Evolutionary conservation across 306 rosid species (phyloP).

Genomic region (Casuarina glauca): DNA sequence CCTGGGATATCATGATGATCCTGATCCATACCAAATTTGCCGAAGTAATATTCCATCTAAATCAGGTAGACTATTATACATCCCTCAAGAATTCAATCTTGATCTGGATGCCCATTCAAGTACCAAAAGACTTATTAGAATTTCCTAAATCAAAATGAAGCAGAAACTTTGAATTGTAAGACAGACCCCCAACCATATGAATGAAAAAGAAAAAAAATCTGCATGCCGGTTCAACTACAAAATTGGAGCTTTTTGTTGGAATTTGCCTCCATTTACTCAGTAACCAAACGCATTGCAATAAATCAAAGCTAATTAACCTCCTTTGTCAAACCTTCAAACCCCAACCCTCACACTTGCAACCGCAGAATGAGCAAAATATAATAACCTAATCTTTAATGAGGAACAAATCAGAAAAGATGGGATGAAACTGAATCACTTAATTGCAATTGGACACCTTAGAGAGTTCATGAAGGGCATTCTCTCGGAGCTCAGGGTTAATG

Average conservation of each 20-base stretch:
- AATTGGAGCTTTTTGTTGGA: background rate
- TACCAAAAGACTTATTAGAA: background rate
- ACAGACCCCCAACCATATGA: background rate
- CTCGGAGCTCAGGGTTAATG: constrained; percentile 62
- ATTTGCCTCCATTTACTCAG: background rate
- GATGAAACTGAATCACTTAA: background rate
- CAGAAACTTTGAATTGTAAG: background rate
- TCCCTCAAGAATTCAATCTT: background rate
- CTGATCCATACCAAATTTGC: background rate
- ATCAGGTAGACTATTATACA: background rate
- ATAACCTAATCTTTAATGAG: background rate
- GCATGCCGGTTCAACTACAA: background rate
- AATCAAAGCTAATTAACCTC: background rate
- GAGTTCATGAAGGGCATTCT: constrained; percentile 59
- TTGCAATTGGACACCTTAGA: constrained; percentile 40
- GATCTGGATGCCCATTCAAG: background rate
- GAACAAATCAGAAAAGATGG: background rate
- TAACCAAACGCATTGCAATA: background rate
- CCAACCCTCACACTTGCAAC: background rate
- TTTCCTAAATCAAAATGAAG: background rate
- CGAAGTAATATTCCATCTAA: background rate
- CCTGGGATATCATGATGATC: too few relatives aligned
- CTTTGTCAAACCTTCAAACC: background rate
- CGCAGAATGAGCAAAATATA: background rate
- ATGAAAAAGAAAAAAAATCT: background rate